Evolutionary conservation across 2,329 filamentous ascomycete genomes (phyloP), one percentile per base, ranked within the genome.

Genomic region (Colletotrichum trifolii): DNA sequence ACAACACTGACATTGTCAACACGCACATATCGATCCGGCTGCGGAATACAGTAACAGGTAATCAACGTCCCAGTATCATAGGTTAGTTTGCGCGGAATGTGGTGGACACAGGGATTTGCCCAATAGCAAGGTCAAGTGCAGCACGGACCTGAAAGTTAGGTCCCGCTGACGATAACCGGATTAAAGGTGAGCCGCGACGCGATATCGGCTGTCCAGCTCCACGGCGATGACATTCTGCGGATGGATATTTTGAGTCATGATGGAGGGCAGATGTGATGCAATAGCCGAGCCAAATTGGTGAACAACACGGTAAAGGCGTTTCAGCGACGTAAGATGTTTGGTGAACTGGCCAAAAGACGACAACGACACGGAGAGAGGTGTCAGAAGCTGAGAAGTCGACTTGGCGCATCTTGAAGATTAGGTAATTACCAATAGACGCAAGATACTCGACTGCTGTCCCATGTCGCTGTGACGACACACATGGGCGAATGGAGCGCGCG

Each of bases 401-500:
- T 42, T 50, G 55, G 55, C 33, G 7, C 3, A 11, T 42, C 15
- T 2, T 34, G 42, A 35, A 8, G 15, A 57, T 49, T 57, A 54
- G 53, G 63, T 66, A 63, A 63, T 42, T 45, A 42, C 43, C 53
- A 49, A 61, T 39, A 9, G 13, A 35, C n/a, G 36, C 36, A 39
- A 17, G 6, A 46, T 43, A 15, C 25, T 25, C 25, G 25, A 25
- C 47, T 25, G 49, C 8, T 34, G 52, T 50, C 57, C 57, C 25
- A 25, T 25, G 40, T 39, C 35, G 40, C 46, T 46, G 33, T 62
- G 48, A 47, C 56, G 38, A 54, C 42, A 48, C 67, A 67, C 64
- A 68, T 65, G 67, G 67, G 56, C 33, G 47, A 65, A 67, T 35
- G 64, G 60, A 58, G 57, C 42, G 9, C 53, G 63, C 52, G 59